phyloP scores from a whole-genome alignment of 192 early-diverging fungal genomes.

The Anaeromyces robustus region DNA sequence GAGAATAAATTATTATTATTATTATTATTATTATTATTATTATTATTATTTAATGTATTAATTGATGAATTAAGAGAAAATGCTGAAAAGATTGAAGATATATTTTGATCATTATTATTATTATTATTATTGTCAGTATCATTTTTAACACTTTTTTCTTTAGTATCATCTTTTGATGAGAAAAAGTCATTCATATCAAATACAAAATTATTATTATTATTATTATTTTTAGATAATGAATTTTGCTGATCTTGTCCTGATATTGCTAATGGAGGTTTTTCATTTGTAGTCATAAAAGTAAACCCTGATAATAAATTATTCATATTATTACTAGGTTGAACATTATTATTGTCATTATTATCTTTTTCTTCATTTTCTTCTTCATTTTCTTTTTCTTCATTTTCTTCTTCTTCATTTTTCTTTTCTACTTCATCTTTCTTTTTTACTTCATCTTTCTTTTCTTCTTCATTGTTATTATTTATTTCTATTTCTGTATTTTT shows the following conservation, averaged over 20 bases:
- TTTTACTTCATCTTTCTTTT: background rate
- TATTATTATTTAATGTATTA: too few relatives aligned
- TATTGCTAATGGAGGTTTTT: background rate
- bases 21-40: too few relatives aligned
- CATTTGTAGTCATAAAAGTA: background rate
- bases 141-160: background rate
- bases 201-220: background rate
- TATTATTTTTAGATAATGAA: background rate
- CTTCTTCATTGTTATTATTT: too few relatives aligned
- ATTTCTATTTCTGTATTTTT: too few relatives aligned
- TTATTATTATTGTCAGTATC: too few relatives aligned
- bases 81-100: too few relatives aligned
- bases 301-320: background rate
- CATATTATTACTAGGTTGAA: too few relatives aligned
- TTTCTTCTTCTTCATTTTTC: background rate
- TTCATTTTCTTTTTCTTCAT: background rate
- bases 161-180: background rate
- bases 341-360: too few relatives aligned
- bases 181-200: background rate
- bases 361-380: background rate
- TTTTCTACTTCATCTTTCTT: background rate
- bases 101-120: background rate
- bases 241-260: background rate
- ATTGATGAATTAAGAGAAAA: too few relatives aligned
- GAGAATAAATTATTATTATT: too few relatives aligned